Conservation (phyloP, 2,329 filamentous ascomycete species). For the Emmonsia crescens region DNA sequence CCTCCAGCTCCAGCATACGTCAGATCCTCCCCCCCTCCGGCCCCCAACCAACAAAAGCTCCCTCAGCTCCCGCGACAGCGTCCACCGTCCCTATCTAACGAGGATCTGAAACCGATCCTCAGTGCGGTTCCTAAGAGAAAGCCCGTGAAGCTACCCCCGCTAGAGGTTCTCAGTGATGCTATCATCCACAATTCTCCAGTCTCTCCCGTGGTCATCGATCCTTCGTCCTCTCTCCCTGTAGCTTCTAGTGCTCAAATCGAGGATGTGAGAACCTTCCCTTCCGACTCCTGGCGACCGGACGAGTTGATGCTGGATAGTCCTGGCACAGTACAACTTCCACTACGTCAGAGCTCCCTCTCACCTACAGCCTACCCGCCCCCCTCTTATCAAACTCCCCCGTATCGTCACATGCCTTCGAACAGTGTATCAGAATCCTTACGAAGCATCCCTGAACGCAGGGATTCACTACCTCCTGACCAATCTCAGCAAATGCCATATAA, state of each 20-base stretch:
- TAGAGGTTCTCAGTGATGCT: slow-evolving; percentile 15
- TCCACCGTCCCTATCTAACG: slow-evolving; percentile 18
- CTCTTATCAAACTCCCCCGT: slow-evolving; percentile 11
- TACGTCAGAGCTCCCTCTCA: slow-evolving; percentile 18
- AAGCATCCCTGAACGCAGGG: slow-evolving; percentile 19
- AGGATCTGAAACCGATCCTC: slow-evolving; percentile 14
- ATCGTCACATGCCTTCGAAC: slow-evolving; percentile 24
- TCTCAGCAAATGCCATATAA: slow-evolving; percentile 12
- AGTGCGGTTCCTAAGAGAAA: slow-evolving; percentile 17
- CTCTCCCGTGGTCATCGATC: slow-evolving; percentile 26
- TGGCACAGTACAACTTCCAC: slow-evolving; percentile 13
- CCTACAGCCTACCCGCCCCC: background rate
- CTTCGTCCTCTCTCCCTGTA: slow-evolving; percentile 17
- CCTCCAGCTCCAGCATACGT: slow-evolving; percentile 36
- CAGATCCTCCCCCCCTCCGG: slow-evolving; percentile 26
- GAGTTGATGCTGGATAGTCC: slow-evolving; percentile 15
- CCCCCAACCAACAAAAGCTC: slow-evolving; percentile 9
- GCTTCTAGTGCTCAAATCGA: slow-evolving; percentile 22
- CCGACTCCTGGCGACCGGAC: slow-evolving; percentile 11
- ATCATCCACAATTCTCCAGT: slow-evolving; percentile 23
- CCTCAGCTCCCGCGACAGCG: slow-evolving; percentile 14
- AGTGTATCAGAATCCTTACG: slow-evolving; percentile 28
- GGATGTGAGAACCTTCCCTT: slow-evolving; percentile 11
- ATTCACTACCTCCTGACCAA: slow-evolving; percentile 10
- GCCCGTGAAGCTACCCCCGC: slow-evolving; percentile 13